These are phyloP conservation scores for Debaryomyces psychrophilus DNA, from an alignment of 1,139 yeast genomes.

Conservation along the genomic window DNA sequence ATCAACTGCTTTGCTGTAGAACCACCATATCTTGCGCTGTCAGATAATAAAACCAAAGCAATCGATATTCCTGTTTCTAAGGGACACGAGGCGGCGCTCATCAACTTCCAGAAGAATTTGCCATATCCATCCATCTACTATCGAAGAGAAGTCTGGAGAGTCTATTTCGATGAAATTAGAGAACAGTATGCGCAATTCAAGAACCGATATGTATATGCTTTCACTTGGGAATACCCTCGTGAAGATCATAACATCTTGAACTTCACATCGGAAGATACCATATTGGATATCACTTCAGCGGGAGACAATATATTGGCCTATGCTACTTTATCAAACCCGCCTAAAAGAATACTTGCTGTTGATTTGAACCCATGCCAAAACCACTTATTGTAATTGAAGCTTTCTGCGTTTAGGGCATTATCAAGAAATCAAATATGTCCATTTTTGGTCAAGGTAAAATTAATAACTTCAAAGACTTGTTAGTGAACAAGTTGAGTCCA, in stretches of 20 bases:
- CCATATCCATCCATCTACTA: conserved; percentile 82
- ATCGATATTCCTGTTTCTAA: conserved; percentile 51
- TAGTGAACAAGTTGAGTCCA: conserved; percentile 61
- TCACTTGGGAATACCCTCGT: conserved; percentile 90
- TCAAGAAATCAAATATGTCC: conserved; percentile 63
- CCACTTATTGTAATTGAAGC: conserved; percentile 75
- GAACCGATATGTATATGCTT: conserved; percentile 80
- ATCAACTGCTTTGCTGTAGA: conserved; percentile 77
- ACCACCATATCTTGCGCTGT: conserved; percentile 77
- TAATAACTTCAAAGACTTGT: conserved; percentile 46
- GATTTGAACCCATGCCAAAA: conserved; percentile 84
- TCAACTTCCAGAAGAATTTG: conserved; percentile 61
- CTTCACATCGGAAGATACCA: conserved; percentile 65
- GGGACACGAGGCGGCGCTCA: conserved; percentile 76
- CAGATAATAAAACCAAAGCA: conserved; percentile 26
- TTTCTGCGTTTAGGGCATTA: conserved; percentile 67
- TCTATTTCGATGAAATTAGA: conserved; percentile 72
- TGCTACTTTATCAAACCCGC: conserved; percentile 71
- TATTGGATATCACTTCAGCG: conserved; percentile 82
- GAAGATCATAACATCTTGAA: conserved; percentile 73
- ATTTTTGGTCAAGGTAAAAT: conserved; percentile 77
- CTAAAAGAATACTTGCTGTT: conserved; percentile 79
- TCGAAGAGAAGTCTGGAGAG: conserved; percentile 77
- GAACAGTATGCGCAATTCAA: conserved; percentile 72
- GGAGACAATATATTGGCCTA: conserved; percentile 80